Evolutionary conservation across 2,329 filamentous ascomycete species (phyloP).

Genomic region (Gnomoniopsis smithogilvyi): DNA sequence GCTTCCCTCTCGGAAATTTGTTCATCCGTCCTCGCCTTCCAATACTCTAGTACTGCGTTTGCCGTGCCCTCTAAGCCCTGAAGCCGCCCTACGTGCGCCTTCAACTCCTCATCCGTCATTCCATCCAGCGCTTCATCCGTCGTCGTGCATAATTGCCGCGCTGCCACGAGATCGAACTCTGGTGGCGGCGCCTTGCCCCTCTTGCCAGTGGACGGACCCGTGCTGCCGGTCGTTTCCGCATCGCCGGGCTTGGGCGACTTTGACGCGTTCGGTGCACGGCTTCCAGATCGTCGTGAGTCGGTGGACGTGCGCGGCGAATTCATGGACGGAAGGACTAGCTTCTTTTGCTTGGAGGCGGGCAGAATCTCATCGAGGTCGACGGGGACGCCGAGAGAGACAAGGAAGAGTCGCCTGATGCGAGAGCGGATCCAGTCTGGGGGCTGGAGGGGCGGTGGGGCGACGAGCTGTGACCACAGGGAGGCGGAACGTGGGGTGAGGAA

Average conservation of each 20-base stretch:
- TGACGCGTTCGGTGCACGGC: conserved; percentile 26
- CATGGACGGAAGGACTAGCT: conserved; percentile 86
- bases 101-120: conserved; percentile 75
- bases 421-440: conserved; percentile 98
- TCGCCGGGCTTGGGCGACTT: conserved; percentile 41
- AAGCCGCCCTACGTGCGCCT: conserved; percentile 66
- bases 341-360: conserved; percentile 96
- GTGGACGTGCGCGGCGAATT: conserved; percentile 53
- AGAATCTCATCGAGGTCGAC: conserved; percentile 97
- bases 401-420: conserved; percentile 88
- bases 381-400: conserved; percentile 92
- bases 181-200: conserved; percentile 61
- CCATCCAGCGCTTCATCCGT: conserved; percentile 80
- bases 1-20: conserved; percentile 88
- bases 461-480: conserved; percentile 93
- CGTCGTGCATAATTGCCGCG: conserved; percentile 74
- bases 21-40: conserved; percentile 81
- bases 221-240: conserved; percentile 48
- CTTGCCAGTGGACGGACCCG: conserved; percentile 27
- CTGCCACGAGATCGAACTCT: conserved; percentile 74
- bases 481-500: conserved; percentile 84
- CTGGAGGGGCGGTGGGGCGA: conserved; percentile 89
- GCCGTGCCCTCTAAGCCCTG: conserved; percentile 68
- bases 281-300: conserved; percentile 46
- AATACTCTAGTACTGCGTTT: conserved; percentile 79